Conservation (phyloP, 192 early-diverging fungal species). For the Entrophospora sp. region DNA sequence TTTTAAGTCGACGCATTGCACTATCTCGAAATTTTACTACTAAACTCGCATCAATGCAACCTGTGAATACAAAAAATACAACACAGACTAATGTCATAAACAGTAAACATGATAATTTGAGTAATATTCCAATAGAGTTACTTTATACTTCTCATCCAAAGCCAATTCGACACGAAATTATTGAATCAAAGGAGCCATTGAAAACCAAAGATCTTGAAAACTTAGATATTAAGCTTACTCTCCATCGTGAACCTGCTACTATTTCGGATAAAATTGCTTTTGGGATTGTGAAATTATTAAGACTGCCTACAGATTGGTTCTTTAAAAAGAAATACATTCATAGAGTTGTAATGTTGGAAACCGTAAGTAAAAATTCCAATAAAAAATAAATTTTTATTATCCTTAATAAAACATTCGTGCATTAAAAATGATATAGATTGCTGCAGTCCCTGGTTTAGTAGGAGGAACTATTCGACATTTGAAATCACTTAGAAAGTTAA, state of each 20-base stretch:
- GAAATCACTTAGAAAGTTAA: constrained; percentile 62
- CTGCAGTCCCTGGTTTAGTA: constrained; percentile 73
- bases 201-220: constrained; percentile 49
- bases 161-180: constrained; percentile 16
- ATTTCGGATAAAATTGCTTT: constrained; percentile 57
- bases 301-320: constrained; percentile 57
- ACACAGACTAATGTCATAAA: too few relatives aligned
- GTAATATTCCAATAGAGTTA: background rate
- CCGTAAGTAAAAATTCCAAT: constrained; percentile 35
- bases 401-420: too few relatives aligned
- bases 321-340: constrained; percentile 70
- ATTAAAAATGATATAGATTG: constrained; percentile 7
- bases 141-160: background rate
- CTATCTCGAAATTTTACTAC: too few relatives aligned
- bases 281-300: constrained; percentile 51
- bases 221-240: constrained; percentile 48
- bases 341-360: constrained; percentile 71
- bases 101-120: too few relatives aligned
- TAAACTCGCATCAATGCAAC: too few relatives aligned
- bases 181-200: constrained; percentile 30
- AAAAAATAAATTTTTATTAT: background rate
- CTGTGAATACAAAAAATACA: too few relatives aligned
- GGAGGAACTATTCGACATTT: constrained; percentile 75
- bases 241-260: constrained; percentile 52
- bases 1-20: too few relatives aligned